A percentile compares a stretch with the other conserved stretches of the same genome.
These are phyloP conservation scores for Gynostemma pentaphyllum DNA, from an alignment of 306 rosid genomes.

Conservation along the genomic window DNA sequence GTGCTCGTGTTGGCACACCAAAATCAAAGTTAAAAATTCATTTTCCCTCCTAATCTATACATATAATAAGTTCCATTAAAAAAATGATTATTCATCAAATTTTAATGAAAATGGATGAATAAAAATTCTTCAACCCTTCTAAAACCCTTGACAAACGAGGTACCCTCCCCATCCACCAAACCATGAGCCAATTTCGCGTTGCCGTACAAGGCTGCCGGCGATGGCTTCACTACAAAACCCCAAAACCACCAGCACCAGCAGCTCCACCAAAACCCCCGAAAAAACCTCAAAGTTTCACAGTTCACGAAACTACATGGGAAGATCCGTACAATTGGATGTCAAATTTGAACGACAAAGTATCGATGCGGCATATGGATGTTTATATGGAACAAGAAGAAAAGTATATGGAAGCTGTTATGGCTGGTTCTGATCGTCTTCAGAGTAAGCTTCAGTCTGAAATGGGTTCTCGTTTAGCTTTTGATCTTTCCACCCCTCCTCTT, in stretches of 20 bases:
- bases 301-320: constrained; percentile 67
- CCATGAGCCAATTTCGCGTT: constrained; percentile 14
- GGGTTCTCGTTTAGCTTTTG: constrained; percentile 68
- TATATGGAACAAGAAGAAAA: constrained; percentile 97
- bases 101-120: too few relatives aligned
- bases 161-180: too few relatives aligned
- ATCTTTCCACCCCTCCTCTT: constrained; percentile 81
- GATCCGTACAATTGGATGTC: constrained; percentile 94
- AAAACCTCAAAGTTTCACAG: constrained; percentile 60
- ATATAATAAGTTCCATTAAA: too few relatives aligned
- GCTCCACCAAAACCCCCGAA: constrained; percentile 72
- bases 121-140: too few relatives aligned
- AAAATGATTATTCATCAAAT: too few relatives aligned
- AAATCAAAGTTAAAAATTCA: too few relatives aligned
- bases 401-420: constrained; percentile 69
- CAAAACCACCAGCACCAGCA: constrained; percentile 33
- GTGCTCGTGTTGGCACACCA: too few relatives aligned
- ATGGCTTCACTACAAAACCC: constrained; percentile 29
- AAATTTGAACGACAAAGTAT: constrained; percentile 60
- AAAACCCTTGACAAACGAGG: too few relatives aligned
- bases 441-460: constrained; percentile 76
- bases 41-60: too few relatives aligned
- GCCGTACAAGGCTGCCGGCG: constrained; percentile 22
- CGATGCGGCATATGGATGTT: constrained; percentile 90
- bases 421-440: constrained; percentile 51